Evolutionary conservation across 2,329 filamentous ascomycete genomes (phyloP), one percentile per base, ranked within the genome.

Genomic region (Colletotrichum gloeosporioides): DNA sequence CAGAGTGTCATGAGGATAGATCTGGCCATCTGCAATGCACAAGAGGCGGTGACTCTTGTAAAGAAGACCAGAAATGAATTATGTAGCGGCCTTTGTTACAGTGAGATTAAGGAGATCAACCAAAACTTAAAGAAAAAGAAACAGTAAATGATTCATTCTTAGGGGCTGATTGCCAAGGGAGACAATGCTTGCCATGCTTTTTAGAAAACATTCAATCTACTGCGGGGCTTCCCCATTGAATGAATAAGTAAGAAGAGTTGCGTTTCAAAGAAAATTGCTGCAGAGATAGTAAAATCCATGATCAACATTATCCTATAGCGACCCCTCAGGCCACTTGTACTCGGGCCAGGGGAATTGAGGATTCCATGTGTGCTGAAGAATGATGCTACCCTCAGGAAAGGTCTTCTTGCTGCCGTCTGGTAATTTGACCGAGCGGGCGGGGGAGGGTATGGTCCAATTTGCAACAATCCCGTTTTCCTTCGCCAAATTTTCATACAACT

Each of bases 341-440:
- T 68, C 22, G 6, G 65, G 65, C 65, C 65, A 68, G 8, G 15
- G 49, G n/a, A 79, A 79, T 10, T 80, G 72, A 4, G 78, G 79
- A 64, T 81, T 64, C 9, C 72, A 78, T 2, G 31, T 66, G 13
- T 78, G 22, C 12, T 78, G 69, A 22, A 81, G 63, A 32, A 71
- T 36, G 13, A 80, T 70, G 9, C 76, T 79, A 7, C 79, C 80
- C 27, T 79, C 74, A 1, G 79, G 80, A 15, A 79, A 80, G 9
- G 77, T 71, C 36, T 76, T 79, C 53, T 49, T 69, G 10, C 75
- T 76, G 4, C 79, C 77, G 75, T 80, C 79, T 22, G 49, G 65
- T 63, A 77, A 32, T 9, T 70, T 61, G 68, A 69, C 62, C 34
- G 69, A 29, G 9, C 57, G 12, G 16, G 76, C 63, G 8, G 34